These are phyloP conservation scores for Sphaceloma murrayae DNA, from an alignment of 2,329 filamentous ascomycete genomes.

Conservation along the genomic window DNA sequence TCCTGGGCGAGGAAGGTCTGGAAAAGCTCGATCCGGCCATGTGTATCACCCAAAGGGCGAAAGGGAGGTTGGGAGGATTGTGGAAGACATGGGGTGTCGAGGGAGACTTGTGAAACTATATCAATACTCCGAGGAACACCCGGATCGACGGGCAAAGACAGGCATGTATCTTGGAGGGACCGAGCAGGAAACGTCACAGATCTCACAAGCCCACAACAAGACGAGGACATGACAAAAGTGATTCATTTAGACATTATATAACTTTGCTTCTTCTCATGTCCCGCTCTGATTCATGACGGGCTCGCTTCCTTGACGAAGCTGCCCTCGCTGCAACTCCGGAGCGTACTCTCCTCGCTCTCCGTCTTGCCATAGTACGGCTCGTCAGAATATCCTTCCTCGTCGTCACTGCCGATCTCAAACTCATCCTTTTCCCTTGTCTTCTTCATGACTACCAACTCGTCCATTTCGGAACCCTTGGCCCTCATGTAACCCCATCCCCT, in stretches of 20 bases:
- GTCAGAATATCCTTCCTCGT: conserved; percentile 9
- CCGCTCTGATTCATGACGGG: too few relatives aligned
- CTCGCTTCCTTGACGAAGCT: too few relatives aligned
- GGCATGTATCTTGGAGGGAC: too few relatives aligned
- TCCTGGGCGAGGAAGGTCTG: conserved; percentile 54
- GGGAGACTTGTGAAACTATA: too few relatives aligned
- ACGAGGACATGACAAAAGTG: too few relatives aligned
- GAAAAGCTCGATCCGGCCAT: conserved; percentile 64
- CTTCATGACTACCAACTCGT: background rate
- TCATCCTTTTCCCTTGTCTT: background rate
- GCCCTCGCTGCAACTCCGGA: conserved; percentile 10
- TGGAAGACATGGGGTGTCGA: conserved; percentile 23
- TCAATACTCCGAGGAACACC: too few relatives aligned
- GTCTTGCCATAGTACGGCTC: background rate
- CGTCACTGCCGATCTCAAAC: background rate
- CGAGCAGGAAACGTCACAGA: too few relatives aligned
- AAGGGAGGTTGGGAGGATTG: conserved; percentile 22
- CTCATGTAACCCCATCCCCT: background rate
- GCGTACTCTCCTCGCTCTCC: conserved; percentile 7
- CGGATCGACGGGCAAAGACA: too few relatives aligned
- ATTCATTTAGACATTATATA: too few relatives aligned
- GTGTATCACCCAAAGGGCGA: conserved; percentile 58
- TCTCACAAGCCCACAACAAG: too few relatives aligned
- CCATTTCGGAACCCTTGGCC: background rate
- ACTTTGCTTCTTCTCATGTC: too few relatives aligned